These are phyloP conservation scores for Fusarium anthophilum DNA, from an alignment of 2,329 filamentous ascomycete species.

Conservation along the genomic window DNA sequence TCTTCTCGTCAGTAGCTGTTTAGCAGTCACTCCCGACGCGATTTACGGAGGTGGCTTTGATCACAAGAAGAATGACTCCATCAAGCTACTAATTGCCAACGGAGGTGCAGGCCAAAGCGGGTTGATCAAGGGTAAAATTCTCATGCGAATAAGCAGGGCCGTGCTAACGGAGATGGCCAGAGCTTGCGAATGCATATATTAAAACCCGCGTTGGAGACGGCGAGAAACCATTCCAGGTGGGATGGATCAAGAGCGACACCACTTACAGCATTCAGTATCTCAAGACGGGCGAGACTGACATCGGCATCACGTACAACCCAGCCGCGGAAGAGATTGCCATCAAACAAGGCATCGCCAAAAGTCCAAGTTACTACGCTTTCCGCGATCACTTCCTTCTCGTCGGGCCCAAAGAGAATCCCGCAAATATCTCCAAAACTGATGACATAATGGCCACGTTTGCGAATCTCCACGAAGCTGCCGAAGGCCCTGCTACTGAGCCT, in stretches of 20 bases:
- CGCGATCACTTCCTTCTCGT: conserved; percentile 58
- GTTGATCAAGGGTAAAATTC: conserved; percentile 37
- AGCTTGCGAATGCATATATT: conserved; percentile 43
- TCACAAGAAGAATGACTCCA: conserved; percentile 1
- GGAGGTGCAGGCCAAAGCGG: conserved; percentile 52
- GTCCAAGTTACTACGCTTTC: conserved; percentile 51
- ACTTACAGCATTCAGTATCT: conserved; percentile 57
- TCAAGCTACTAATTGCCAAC: conserved; percentile 47
- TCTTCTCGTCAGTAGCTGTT: neutral
- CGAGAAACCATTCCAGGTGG: conserved; percentile 50
- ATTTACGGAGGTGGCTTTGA: conserved; percentile 37
- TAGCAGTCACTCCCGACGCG: conserved; percentile 24
- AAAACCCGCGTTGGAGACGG: conserved; percentile 29
- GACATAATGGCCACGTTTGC: conserved; percentile 49
- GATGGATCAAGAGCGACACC: conserved; percentile 57
- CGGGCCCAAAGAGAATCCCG: conserved; percentile 47
- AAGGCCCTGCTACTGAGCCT: conserved; percentile 43
- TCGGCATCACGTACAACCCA: conserved; percentile 57
- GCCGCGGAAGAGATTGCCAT: conserved; percentile 56
- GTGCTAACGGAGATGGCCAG: neutral
- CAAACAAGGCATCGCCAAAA: conserved; percentile 48
- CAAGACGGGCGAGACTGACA: conserved; percentile 49
- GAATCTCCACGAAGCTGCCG: conserved; percentile 47
- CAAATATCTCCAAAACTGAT: conserved; percentile 42
- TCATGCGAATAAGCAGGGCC: neutral